Evolutionary conservation across 371 early-diverging fungal species (phyloP).

Genomic region (Actinomucor elegans): DNA sequence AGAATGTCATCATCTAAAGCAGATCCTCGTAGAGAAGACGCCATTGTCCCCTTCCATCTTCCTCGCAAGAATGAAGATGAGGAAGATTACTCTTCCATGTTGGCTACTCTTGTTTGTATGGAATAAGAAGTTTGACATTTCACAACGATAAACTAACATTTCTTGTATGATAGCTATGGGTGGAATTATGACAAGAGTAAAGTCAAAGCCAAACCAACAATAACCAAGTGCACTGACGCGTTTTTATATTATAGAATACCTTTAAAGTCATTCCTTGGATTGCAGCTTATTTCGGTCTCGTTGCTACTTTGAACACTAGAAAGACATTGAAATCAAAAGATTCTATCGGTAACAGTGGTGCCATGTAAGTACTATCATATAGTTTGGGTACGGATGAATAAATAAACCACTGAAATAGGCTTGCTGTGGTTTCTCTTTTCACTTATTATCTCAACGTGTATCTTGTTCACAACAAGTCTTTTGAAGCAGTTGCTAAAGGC

Average conservation of each 20-base stretch:
- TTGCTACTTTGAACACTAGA: slow-evolving; percentile 38
- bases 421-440: slow-evolving; percentile 37
- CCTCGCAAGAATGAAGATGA: slow-evolving; percentile 29
- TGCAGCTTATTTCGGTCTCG: slow-evolving; percentile 43
- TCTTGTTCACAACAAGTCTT: slow-evolving; percentile 25
- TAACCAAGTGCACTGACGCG: not conserved
- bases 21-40: slow-evolving; percentile 47
- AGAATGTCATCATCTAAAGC: slow-evolving; percentile 39
- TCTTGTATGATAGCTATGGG: slow-evolving; percentile 34
- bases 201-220: not conserved
- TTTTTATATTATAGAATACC: slow-evolving; percentile 27
- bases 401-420: slow-evolving; percentile 11
- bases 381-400: not conserved
- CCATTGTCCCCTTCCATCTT: slow-evolving; percentile 44
- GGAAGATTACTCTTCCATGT: slow-evolving; percentile 29
- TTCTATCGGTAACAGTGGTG: slow-evolving; percentile 34
- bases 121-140: no score
- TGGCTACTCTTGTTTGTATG: slow-evolving; percentile 44
- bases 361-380: slow-evolving; percentile 29
- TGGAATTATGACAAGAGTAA: slow-evolving; percentile 45
- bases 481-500: slow-evolving; percentile 20
- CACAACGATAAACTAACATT: no score
- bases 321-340: slow-evolving; percentile 34
- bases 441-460: slow-evolving; percentile 47
- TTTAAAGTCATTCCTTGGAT: slow-evolving; percentile 45